Evolutionary conservation across 768 basidiomycete species (phyloP).

Genomic region (Tylopilus rubrobrunneus): DNA sequence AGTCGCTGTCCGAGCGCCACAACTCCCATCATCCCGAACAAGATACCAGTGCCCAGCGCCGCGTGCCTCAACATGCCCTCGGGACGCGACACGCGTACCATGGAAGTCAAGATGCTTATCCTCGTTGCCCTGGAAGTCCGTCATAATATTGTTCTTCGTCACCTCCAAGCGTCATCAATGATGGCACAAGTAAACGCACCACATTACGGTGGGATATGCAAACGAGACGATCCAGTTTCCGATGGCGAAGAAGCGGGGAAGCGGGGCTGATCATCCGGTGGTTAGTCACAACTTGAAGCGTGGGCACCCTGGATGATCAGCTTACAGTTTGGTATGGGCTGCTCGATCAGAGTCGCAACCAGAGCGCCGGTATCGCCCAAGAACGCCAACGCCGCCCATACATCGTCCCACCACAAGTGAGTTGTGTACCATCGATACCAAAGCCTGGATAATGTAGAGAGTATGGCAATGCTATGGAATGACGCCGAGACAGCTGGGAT

Average conservation of each 20-base stretch:
- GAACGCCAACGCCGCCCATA: not conserved
- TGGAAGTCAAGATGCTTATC: too few relatives aligned
- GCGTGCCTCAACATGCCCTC: too few relatives aligned
- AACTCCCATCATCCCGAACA: too few relatives aligned
- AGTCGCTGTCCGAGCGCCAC: too few relatives aligned
- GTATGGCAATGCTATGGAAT: conserved; percentile 16
- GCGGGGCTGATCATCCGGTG: not conserved
- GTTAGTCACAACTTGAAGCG: not conserved
- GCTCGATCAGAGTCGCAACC: not conserved
- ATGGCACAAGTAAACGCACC: conserved; percentile 1
- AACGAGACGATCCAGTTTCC: conserved; percentile 17
- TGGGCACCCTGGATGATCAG: not conserved
- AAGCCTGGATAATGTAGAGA: not conserved
- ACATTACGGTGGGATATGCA: conserved; percentile 17
- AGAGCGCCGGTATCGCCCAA: not conserved
- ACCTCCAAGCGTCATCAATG: too few relatives aligned
- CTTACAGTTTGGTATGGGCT: not conserved
- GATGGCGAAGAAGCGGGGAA: conserved; percentile 6
- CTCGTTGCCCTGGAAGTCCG: too few relatives aligned
- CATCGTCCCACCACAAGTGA: not conserved
- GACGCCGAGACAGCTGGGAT: conserved; percentile 10
- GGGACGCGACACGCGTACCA: too few relatives aligned
- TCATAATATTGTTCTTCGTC: too few relatives aligned
- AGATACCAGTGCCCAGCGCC: too few relatives aligned
- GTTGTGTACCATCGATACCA: not conserved